These are phyloP conservation scores for Yamadazyma insecticola DNA, from an alignment of 805 yeast genomes.

Conservation along the genomic window DNA sequence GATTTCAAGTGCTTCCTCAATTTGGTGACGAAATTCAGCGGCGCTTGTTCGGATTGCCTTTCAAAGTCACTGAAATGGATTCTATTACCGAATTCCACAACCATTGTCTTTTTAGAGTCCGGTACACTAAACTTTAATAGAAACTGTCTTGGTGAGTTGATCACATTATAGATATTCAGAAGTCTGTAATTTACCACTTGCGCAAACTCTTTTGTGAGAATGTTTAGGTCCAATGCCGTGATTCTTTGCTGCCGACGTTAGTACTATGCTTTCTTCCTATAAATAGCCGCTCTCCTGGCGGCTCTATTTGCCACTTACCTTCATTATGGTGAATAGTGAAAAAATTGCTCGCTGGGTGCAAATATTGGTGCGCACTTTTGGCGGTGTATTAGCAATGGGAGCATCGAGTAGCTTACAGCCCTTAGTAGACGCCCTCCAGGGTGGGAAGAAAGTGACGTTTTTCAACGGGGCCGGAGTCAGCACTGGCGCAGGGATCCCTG, in stretches of 20 bases:
- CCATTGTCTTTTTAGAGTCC: constrained; percentile 69
- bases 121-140: constrained; percentile 78
- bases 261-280: constrained; percentile 2
- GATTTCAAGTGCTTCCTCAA: constrained; percentile 82
- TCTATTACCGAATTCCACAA: constrained; percentile 84
- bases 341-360: neutral
- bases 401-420: no score
- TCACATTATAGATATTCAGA: constrained; percentile 80
- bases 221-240: constrained; percentile 75
- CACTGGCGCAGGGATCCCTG: constrained; percentile 93
- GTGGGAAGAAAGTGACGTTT: constrained; percentile 49
- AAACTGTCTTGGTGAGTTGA: constrained; percentile 67
- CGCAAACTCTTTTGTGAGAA: constrained; percentile 64
- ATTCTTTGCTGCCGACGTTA: constrained; percentile 62
- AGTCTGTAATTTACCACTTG: constrained; percentile 62
- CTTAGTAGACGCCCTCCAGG: constrained; percentile 24
- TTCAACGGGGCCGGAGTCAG: constrained; percentile 94
- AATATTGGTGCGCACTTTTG: neutral
- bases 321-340: neutral
- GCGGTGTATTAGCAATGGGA: no score
- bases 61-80: constrained; percentile 75
- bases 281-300: neutral
- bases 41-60: constrained; percentile 74
- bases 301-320: constrained; percentile 1
- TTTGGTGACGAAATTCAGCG: constrained; percentile 82